Percentiles rank a stretch among this genome's conserved stretches.
Conservation (phyloP, 2,329 filamentous ascomycete genomes). For the Coniochaeta prunicola region DNA sequence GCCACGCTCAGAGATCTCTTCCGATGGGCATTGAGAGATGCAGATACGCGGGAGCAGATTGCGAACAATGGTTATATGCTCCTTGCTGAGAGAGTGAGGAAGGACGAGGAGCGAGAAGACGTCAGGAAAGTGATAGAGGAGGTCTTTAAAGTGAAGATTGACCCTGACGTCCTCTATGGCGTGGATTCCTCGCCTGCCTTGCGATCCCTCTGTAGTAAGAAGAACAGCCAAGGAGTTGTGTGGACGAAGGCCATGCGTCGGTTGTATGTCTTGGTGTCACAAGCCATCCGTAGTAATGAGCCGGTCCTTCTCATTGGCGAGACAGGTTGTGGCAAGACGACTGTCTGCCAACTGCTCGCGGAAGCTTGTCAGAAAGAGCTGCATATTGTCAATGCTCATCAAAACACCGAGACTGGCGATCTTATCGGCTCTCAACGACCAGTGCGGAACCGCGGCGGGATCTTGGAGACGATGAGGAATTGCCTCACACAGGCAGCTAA, state of each 20-base stretch:
- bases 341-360: conserved; percentile 86
- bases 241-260: conserved; percentile 96
- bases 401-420: conserved; percentile 96
- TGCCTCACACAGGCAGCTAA: conserved; percentile 47
- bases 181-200: conserved; percentile 49
- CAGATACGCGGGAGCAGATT: conserved; percentile 80
- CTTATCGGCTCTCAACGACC: conserved; percentile 93
- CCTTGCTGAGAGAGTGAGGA: conserved; percentile 88
- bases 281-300: conserved; percentile 83
- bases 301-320: conserved; percentile 92
- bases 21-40: conserved; percentile 81
- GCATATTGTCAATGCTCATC: conserved; percentile 92
- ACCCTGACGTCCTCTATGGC: conserved; percentile 67
- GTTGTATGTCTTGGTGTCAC: conserved; percentile 80
- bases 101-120: conserved; percentile 73
- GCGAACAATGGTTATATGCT: conserved; percentile 95
- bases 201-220: conserved; percentile 33
- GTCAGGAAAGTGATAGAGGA: conserved; percentile 86
- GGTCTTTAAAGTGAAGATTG: conserved; percentile 79
- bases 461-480: conserved; percentile 58
- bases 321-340: conserved; percentile 96
- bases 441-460: conserved; percentile 72
- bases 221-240: conserved; percentile 61
- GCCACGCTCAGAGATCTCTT: conserved; percentile 94
- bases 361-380: conserved; percentile 70